phyloP scores from a whole-genome alignment of 1,284 basidiomycete genomes.

The Microbotryum silenes-acaulis region DNA sequence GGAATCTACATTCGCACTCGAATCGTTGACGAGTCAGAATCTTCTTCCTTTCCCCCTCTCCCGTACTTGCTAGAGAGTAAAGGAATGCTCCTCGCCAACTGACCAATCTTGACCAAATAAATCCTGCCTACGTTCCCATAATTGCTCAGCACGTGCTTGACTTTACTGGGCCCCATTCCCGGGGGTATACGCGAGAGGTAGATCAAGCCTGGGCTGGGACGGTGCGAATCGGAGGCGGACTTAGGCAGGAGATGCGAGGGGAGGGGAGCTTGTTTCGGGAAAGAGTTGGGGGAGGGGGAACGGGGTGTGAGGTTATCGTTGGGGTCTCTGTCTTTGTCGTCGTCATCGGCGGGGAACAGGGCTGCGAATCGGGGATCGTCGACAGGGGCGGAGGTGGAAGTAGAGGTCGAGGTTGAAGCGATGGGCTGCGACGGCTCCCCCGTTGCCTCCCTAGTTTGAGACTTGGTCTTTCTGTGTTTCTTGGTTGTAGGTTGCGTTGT shows the following conservation, averaged over 20 bases:
- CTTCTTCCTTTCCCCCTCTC: no score
- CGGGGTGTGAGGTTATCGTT: neutral
- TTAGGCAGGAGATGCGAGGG: constrained; percentile 26
- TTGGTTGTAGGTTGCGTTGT: no score
- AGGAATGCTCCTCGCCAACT: neutral
- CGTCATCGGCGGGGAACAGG: constrained; percentile 5
- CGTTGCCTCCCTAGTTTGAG: no score
- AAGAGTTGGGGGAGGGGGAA: constrained; percentile 2
- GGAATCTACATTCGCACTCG: constrained; percentile 55
- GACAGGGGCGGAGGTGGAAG: neutral
- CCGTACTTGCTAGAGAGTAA: no score
- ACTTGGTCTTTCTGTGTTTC: no score
- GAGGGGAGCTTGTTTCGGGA: constrained; percentile 18
- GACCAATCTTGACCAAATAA: constrained; percentile 32
- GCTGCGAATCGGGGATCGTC: constrained; percentile 15
- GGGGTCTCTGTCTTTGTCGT: constrained; percentile 4
- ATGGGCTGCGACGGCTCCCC: no score
- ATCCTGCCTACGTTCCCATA: constrained; percentile 38
- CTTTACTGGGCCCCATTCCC: constrained; percentile 97
- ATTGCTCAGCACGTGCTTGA: constrained; percentile 64
- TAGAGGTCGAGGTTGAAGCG: no score
- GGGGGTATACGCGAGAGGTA: constrained; percentile 96
- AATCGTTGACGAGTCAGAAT: constrained; percentile 54
- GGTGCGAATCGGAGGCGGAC: neutral
- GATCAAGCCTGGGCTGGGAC: constrained; percentile 59